Base-by-base conservation (phyloP, 441 rosid genomes). In the Hura crepitans region DNA sequence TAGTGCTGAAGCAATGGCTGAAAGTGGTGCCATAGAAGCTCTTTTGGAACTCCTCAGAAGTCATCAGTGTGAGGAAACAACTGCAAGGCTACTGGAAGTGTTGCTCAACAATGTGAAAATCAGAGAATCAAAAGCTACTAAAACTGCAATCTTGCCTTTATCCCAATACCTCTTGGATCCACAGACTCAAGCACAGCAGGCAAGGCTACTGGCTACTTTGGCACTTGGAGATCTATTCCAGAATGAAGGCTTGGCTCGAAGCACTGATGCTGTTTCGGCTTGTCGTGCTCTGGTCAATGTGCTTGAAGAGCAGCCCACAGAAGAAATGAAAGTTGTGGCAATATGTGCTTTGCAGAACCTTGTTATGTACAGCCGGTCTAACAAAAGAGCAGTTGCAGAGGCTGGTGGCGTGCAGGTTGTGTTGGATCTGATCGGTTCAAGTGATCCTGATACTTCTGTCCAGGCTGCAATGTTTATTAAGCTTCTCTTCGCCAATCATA, bases 311-410 rank as follows among this genome's bases (percentile, higher is more conserved):
- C 99, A 96, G 78, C 98, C 98, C 46, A 91, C 99, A 30, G 98
- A 96, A 87, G 99, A 96, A 83, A 96, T 93, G 99, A 96, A 91
- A 87, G 97, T 96, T 69, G 99, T 96, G 15, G 97, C 98, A 18
- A 89, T 96, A 78, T 96, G 99, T 82, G 96, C 99, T 70, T 77
- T 96, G 82, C 99, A 93, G 72, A 96, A 96, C 81, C 97, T 96
- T 76, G 99, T 96, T 47, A 93, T 89, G 98, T 83, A 87, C 79
- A 93, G 99, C 74, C 85, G 97, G 69, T 87, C 99, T 25, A 96
- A 96, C 81, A 96, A 90, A 86, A 86, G 99, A 83, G 99, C 98
- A 13, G 97, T 96, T 77, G 99, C 99, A n/a, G 99, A 96, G 86
- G 99, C 98, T 72, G 96, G 99, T 62, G 99, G 99, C 70, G 97